Evolutionary conservation across 805 yeast species (phyloP).

Genomic region (Schizosaccharomyces japonicus): DNA sequence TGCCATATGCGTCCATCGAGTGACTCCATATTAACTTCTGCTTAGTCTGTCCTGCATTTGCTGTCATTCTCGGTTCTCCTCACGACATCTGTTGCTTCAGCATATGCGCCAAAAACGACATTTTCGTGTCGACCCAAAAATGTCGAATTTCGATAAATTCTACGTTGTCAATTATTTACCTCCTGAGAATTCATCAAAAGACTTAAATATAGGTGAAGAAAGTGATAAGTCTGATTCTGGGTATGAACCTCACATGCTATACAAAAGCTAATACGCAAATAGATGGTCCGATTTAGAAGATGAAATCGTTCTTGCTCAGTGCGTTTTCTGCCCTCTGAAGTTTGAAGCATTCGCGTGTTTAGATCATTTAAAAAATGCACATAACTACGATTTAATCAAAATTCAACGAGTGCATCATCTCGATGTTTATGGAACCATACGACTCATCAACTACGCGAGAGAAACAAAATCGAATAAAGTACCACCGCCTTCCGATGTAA

Average conservation of each 20-base stretch:
- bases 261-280: background rate
- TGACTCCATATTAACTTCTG: background rate
- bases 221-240: background rate
- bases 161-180: conserved; percentile 3
- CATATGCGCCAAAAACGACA: background rate
- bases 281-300: background rate
- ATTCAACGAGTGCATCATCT: background rate
- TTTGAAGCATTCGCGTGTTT: background rate
- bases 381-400: background rate
- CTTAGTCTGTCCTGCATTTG: background rate
- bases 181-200: too few relatives aligned
- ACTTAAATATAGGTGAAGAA: background rate
- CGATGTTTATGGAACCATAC: background rate
- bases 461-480: background rate
- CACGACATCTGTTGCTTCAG: background rate
- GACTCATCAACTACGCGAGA: background rate
- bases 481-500: background rate
- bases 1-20: background rate
- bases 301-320: background rate
- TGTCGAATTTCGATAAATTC: background rate
- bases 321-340: background rate
- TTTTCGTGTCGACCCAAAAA: background rate
- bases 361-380: background rate
- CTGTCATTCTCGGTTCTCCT: background rate
- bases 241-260: background rate